phyloP scores from a whole-genome alignment of 177 flowering plant species.

The Vitis hybrid region DNA sequence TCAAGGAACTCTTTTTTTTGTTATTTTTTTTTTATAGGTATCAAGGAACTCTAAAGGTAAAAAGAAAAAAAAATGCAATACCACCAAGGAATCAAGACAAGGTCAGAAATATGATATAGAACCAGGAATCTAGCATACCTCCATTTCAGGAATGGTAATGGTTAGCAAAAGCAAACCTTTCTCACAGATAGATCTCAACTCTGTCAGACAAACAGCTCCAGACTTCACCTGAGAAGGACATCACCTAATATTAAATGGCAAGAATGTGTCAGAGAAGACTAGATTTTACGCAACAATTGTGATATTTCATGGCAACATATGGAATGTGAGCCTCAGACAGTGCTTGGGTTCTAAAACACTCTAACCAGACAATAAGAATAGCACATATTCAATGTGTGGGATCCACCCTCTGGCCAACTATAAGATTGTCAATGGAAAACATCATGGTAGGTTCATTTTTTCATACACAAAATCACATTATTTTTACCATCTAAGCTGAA shows the following conservation, averaged over 20 bases:
- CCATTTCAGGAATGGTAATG: constrained; percentile 96
- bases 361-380: too few relatives aligned
- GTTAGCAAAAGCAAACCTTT: constrained; percentile 91
- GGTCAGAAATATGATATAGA: not conserved
- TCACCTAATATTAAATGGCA: constrained; percentile 1
- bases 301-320: not conserved
- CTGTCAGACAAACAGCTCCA: constrained; percentile 46
- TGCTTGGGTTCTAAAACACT: too few relatives aligned
- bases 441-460: too few relatives aligned
- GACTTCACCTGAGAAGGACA: constrained; percentile 55
- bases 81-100: not conserved
- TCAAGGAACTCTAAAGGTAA: too few relatives aligned
- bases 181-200: constrained; percentile 71
- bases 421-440: too few relatives aligned
- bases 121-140: constrained; percentile 54
- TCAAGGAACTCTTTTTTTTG: not conserved
- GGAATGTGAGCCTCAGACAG: constrained; percentile 1
- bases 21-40: too few relatives aligned
- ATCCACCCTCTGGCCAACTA: too few relatives aligned
- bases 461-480: too few relatives aligned
- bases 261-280: not conserved
- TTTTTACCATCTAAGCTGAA: too few relatives aligned
- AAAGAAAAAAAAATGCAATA: not conserved
- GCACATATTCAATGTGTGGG: too few relatives aligned
- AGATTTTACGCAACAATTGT: not conserved